Conservation (phyloP, 2,329 filamentous ascomycete species). For the Trichoderma sp. region DNA sequence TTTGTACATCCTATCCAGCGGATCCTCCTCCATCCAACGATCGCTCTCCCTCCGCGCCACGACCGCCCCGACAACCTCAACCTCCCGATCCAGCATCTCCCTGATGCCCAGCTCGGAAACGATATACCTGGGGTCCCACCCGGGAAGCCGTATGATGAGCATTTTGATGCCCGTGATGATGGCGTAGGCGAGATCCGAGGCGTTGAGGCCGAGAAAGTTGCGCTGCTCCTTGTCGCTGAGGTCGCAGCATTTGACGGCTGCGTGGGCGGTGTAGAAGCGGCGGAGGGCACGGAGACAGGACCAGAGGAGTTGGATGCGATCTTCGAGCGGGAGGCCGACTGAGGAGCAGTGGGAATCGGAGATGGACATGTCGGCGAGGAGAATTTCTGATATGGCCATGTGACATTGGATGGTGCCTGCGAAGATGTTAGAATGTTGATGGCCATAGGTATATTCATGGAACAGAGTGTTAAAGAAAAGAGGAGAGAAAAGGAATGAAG, state of each 20-base stretch:
- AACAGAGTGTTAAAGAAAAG: too few relatives aligned
- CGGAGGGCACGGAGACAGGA: slow-evolving; percentile 41
- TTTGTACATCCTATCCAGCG: slow-evolving; percentile 33
- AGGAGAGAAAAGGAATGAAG: neutral
- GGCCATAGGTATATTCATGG: neutral
- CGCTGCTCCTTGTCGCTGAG: slow-evolving; percentile 30
- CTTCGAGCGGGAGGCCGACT: slow-evolving; percentile 33
- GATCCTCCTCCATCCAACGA: slow-evolving; percentile 30
- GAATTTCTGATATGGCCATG: slow-evolving; percentile 43
- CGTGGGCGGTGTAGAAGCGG: slow-evolving; percentile 37
- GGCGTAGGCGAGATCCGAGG: slow-evolving; percentile 47
- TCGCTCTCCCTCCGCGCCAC: slow-evolving; percentile 32
- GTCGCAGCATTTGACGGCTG: slow-evolving; percentile 32
- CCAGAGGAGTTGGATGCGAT: slow-evolving; percentile 47
- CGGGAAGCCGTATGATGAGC: slow-evolving; percentile 43
- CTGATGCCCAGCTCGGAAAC: slow-evolving; percentile 36
- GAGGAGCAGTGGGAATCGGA: slow-evolving; percentile 36
- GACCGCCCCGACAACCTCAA: slow-evolving; percentile 31
- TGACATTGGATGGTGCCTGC: slow-evolving; percentile 42
- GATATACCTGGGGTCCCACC: slow-evolving; percentile 43
- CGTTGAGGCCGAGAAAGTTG: slow-evolving; percentile 42
- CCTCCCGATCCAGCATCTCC: slow-evolving; percentile 29
- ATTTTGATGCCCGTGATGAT: slow-evolving; percentile 48
- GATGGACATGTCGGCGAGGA: slow-evolving; percentile 47
- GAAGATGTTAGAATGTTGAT: neutral